Evolutionary conservation across 176 grass and related monocot genomes (phyloP), one percentile per base, ranked within the genome.

Genomic region (Cenchrus purpureus): DNA sequence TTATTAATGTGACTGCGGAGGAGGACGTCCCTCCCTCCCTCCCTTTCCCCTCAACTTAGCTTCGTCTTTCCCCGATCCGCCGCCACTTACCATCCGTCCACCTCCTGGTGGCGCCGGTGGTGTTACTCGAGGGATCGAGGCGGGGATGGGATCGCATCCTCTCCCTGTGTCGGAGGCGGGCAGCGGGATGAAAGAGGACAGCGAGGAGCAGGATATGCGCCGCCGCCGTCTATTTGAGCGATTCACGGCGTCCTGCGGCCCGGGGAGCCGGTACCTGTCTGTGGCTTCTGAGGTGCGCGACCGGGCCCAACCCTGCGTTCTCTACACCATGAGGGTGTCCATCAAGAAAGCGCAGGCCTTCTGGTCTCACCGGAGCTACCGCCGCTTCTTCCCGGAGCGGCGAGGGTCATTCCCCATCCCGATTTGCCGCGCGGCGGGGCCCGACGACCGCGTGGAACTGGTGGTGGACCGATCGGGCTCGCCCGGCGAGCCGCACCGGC

Each of bases 321-420:
- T 53, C 12, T 74, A 74, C 71, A 32, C 71, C 25, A 53, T 74
- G 12, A 15, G 28, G 71, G 6, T 74, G 6, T 74, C 71, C 25
- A 14, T 74, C 49, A 74, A 54, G 71, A 74, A 74, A 16, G 71
- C 25, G 13, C 12, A 3, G 6, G 48, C 9, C 22, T 74, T 25
- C 2, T 74, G 71, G 71, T 74, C 71, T 53, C 48, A 74, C 48
- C 48, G 48, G 71, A 32, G 13, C 48, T 16, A 4, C 22, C 48
- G 71, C 71, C 71, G 71, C 12, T 74, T 74, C 71, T 2, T 32
- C 22, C 71, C 71, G 48, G 49, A 52, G 49, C 12, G 48, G 71
- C 71, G 48, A 74, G 22, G 48, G 12, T 0, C 1, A 10, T 68
- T 17, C 22, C 48, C 71, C 71, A 17, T 54, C 49, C 22, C 71